Conservation (phyloP, 352 stramenopile species). For the Globisporangium radiosum region DNA sequence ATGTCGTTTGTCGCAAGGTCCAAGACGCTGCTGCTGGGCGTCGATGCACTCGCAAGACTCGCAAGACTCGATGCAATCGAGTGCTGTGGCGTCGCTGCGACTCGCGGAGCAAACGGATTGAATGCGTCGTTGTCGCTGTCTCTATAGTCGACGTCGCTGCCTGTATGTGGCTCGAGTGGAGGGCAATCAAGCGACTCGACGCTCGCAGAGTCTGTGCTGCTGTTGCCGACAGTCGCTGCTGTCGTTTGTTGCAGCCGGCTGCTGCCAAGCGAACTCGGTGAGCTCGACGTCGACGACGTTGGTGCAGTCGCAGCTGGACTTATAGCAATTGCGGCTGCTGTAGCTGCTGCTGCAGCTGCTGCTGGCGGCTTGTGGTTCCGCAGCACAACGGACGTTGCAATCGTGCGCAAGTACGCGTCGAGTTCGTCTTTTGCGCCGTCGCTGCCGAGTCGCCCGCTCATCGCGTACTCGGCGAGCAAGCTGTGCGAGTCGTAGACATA, state of each 20-base stretch:
- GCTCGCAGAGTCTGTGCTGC: background rate
- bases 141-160: background rate
- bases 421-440: slow-evolving; percentile 54
- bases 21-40: slow-evolving; percentile 9
- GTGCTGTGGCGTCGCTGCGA: slow-evolving; percentile 6
- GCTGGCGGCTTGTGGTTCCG: slow-evolving; percentile 24
- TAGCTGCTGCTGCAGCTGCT: background rate
- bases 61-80: slow-evolving; percentile 29
- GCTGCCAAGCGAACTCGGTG: too few species aligned
- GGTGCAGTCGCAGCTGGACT: slow-evolving; percentile 5
- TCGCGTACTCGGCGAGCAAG: slow-evolving; percentile 61
- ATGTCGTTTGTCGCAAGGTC: slow-evolving; percentile 6
- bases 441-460: slow-evolving; percentile 51
- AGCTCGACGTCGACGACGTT: background rate
- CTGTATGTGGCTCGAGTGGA: background rate
- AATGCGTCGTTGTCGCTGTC: slow-evolving; percentile 50
- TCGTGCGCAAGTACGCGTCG: slow-evolving; percentile 54
- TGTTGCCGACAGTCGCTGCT: background rate
- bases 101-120: slow-evolving; percentile 49
- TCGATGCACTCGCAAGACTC: slow-evolving; percentile 21
- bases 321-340: slow-evolving; percentile 6
- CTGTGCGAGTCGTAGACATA: slow-evolving; percentile 6
- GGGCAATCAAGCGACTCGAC: slow-evolving; percentile 1
- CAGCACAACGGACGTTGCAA: slow-evolving; percentile 57
- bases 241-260: background rate